A percentile compares a stretch with the other conserved stretches of the same genome.
Conservation (phyloP, 1,284 basidiomycete species). For the Irpex sp. region DNA sequence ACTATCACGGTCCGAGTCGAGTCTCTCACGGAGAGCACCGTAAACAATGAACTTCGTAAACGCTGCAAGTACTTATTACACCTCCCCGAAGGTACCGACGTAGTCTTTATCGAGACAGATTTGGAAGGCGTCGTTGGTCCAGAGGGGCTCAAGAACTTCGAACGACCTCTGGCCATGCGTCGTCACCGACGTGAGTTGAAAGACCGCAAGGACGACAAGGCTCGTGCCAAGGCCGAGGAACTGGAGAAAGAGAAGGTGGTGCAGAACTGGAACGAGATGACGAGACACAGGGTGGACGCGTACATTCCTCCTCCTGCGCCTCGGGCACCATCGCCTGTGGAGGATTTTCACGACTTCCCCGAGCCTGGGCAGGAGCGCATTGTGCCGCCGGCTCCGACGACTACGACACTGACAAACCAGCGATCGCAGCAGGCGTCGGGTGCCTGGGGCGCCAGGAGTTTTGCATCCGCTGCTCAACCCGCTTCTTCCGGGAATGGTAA, state of each 20-base stretch:
- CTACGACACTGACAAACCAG: not conserved
- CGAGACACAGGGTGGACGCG: constrained; percentile 16
- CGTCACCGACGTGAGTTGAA: constrained; percentile 75
- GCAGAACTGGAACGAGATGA: constrained; percentile 20
- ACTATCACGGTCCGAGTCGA: constrained; percentile 78
- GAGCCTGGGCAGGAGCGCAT: constrained; percentile 16
- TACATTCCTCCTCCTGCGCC: constrained; percentile 17
- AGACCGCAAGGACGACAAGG: constrained; percentile 78
- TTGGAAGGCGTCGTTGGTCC: constrained; percentile 70
- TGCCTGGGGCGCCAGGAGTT: constrained; percentile 76
- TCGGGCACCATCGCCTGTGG: constrained; percentile 17
- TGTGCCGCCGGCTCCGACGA: constrained; percentile 11
- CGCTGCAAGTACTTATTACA: constrained; percentile 96
- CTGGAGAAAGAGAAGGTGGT: constrained; percentile 50
- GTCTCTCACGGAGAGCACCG: constrained; percentile 70
- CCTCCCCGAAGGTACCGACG: constrained; percentile 88
- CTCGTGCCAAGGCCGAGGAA: constrained; percentile 77
- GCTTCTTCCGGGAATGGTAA: constrained; percentile 27
- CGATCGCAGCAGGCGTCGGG: constrained; percentile 38
- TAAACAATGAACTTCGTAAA: constrained; percentile 90
- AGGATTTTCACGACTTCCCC: constrained; percentile 24
- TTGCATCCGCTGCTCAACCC: constrained; percentile 65
- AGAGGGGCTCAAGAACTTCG: constrained; percentile 76
- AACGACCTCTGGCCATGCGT: constrained; percentile 75
- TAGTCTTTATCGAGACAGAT: constrained; percentile 93